Evolutionary conservation across 2,329 filamentous ascomycete genomes (phyloP).

Genomic region (Neospermospora avenae): DNA sequence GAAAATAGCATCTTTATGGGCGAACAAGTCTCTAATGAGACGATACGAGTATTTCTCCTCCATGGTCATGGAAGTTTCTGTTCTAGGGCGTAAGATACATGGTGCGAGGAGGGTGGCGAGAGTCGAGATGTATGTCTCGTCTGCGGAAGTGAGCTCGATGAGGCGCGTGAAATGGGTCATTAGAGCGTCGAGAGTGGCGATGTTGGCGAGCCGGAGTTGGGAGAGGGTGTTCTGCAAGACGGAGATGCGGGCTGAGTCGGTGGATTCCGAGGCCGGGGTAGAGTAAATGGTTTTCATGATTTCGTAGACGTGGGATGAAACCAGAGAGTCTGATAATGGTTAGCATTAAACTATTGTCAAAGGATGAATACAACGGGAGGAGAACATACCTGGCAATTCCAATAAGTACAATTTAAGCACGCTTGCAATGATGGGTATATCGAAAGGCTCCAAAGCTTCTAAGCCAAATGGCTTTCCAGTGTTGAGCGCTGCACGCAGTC

Average conservation of each 20-base stretch:
- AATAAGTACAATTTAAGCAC: constrained; percentile 91
- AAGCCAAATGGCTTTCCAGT: constrained; percentile 76
- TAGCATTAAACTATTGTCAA: constrained; percentile 16
- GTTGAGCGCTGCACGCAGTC: constrained; percentile 78
- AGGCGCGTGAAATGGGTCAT: constrained; percentile 97
- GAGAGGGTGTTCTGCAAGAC: constrained; percentile 95
- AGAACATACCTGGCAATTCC: constrained; percentile 78
- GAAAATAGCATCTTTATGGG: constrained; percentile 93
- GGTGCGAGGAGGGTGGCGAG: constrained; percentile 75
- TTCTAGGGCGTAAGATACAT: constrained; percentile 82
- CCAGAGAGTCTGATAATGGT: constrained; percentile 73
- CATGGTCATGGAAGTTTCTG: constrained; percentile 87
- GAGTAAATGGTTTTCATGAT: constrained; percentile 97
- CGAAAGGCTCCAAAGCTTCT: constrained; percentile 80
- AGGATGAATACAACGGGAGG: background rate
- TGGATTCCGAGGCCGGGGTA: constrained; percentile 71
- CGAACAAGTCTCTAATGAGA: constrained; percentile 85
- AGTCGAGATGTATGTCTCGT: constrained; percentile 75
- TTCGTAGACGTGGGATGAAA: constrained; percentile 97
- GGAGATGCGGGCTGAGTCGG: constrained; percentile 76
- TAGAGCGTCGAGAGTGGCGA: constrained; percentile 95
- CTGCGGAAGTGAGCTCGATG: constrained; percentile 93
- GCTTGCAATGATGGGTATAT: constrained; percentile 90
- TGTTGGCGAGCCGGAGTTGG: constrained; percentile 92
- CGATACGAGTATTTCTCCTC: constrained; percentile 92